Percentiles rank a stretch among this genome's conserved stretches.
Conservation (phyloP, 2,329 filamentous ascomycete genomes). For the Colletotrichum higginsianum region DNA sequence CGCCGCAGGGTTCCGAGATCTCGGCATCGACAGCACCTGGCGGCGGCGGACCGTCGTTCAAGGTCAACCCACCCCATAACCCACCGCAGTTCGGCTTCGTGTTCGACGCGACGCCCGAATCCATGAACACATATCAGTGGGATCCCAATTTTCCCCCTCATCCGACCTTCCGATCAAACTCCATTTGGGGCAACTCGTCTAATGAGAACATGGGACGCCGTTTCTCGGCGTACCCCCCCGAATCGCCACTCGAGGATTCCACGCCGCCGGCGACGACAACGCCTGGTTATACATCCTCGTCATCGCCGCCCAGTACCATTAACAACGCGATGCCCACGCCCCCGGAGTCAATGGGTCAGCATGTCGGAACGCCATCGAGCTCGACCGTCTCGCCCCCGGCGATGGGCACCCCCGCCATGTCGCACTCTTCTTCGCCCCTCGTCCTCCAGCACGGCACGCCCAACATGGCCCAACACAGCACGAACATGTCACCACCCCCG, state of each 20-base stretch:
- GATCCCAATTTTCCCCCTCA: conserved; percentile 60
- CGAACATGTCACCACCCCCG: conserved; percentile 51
- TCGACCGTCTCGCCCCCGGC: conserved; percentile 34
- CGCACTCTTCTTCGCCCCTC: conserved; percentile 51
- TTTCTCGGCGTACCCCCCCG: conserved; percentile 76
- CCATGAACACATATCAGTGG: conserved; percentile 63
- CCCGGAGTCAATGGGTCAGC: conserved; percentile 59
- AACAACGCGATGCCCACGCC: conserved; percentile 56
- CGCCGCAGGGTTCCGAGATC: conserved; percentile 60
- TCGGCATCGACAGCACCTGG: conserved; percentile 51
- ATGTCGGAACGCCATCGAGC: conserved; percentile 30
- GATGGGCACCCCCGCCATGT: conserved; percentile 46
- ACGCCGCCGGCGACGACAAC: conserved; percentile 51
- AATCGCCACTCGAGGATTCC: conserved; percentile 58
- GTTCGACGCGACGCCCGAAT: conserved; percentile 69
- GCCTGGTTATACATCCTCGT: conserved; percentile 45
- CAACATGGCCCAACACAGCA: conserved; percentile 41
- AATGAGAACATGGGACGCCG: conserved; percentile 69
- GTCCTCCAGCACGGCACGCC: conserved; percentile 39
- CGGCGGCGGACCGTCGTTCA: conserved; percentile 55
- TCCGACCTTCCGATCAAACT: conserved; percentile 75
- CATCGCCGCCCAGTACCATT: conserved; percentile 40
- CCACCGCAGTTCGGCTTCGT: conserved; percentile 72
- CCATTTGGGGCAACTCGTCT: conserved; percentile 74
- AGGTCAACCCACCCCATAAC: conserved; percentile 63